Evolutionary conservation across 2,329 filamentous ascomycete species (phyloP).

Genomic region (Dothistroma pini): DNA sequence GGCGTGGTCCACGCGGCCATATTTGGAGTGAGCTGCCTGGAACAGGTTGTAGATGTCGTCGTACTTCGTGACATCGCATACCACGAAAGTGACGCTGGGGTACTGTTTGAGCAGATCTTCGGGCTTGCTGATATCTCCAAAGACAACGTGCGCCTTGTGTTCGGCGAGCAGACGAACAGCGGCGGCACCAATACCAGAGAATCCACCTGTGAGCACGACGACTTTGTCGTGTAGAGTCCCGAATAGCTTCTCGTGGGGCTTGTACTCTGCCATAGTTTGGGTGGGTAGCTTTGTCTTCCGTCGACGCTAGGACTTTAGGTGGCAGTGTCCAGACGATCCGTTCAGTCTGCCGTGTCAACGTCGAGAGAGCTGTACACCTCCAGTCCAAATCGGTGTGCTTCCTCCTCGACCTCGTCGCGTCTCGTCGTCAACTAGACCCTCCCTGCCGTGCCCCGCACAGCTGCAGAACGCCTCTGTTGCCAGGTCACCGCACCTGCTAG

Average conservation of each 20-base stretch:
- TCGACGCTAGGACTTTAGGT: no score
- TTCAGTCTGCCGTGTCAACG: background rate
- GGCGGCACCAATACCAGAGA: conserved; percentile 46
- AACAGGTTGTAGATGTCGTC: conserved; percentile 47
- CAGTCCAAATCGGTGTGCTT: background rate
- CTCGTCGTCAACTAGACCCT: background rate
- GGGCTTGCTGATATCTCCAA: conserved; percentile 39
- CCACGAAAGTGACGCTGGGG: conserved; percentile 36
- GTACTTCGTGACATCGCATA: conserved; percentile 47
- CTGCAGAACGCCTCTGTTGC: background rate
- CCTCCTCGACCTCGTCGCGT: background rate
- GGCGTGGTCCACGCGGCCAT: conserved; percentile 49
- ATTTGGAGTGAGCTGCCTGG: conserved; percentile 43
- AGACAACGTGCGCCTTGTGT: conserved; percentile 41
- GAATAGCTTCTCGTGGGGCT: conserved; percentile 10
- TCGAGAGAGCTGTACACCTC: background rate
- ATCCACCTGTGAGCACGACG: conserved; percentile 38
- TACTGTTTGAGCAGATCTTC: conserved; percentile 6
- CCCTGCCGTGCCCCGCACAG: background rate
- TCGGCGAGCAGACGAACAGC: conserved; percentile 40
- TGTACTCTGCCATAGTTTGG: conserved; percentile 15
- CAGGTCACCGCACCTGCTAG: background rate
- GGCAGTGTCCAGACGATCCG: no score
- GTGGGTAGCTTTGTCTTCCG: background rate
- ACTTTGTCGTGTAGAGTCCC: conserved; percentile 29